A percentile compares a stretch with the other conserved stretches of the same genome.
Conservation (phyloP, 1,284 basidiomycete species). For the Afroboletus lepidellus region DNA sequence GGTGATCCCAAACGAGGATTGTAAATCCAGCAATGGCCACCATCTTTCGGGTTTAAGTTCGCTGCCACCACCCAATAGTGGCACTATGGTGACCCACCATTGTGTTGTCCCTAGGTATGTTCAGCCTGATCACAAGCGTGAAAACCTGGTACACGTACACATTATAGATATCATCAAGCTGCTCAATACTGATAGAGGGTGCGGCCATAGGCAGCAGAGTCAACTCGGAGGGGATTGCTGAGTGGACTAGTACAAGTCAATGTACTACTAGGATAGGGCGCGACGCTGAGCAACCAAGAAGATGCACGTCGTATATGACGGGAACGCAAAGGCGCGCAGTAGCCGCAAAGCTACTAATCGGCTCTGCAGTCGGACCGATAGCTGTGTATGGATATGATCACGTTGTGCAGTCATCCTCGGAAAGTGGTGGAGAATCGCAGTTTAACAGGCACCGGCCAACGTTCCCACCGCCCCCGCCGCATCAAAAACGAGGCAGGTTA, state of each 20-base stretch:
- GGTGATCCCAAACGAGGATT: constrained; percentile 47
- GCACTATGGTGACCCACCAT: constrained; percentile 13
- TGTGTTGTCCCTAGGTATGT: constrained; percentile 13
- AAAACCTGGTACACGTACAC: constrained; percentile 6
- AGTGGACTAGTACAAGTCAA: background rate
- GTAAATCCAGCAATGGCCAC: constrained; percentile 42
- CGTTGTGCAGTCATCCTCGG: background rate
- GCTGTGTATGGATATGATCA: background rate
- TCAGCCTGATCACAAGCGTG: background rate
- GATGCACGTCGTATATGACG: background rate
- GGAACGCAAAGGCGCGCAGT: background rate
- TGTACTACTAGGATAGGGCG: background rate
- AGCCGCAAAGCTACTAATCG: background rate
- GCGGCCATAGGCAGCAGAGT: constrained; percentile 4
- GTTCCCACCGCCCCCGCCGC: background rate
- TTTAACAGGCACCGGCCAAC: background rate
- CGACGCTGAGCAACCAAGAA: background rate
- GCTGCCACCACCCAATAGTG: background rate
- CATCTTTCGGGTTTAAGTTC: constrained; percentile 29
- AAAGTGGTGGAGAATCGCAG: background rate
- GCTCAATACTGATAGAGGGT: background rate
- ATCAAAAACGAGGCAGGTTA: background rate
- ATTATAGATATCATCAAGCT: background rate
- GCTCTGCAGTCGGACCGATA: background rate
- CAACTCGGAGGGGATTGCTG: background rate